Conservation (phyloP, 2,329 filamentous ascomycete genomes). For the Diaporthe destruens region DNA sequence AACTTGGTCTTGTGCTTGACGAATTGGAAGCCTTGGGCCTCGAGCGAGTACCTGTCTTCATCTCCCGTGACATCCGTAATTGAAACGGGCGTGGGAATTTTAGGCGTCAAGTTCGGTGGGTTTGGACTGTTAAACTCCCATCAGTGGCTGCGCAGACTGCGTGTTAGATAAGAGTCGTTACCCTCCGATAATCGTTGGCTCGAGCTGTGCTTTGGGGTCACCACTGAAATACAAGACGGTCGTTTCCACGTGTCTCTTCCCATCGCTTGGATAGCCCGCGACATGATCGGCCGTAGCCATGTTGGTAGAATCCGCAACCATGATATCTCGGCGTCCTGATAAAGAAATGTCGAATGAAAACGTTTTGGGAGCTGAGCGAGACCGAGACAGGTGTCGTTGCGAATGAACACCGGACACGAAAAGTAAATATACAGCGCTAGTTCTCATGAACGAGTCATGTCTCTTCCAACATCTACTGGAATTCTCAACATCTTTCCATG, state of each 20-base stretch:
- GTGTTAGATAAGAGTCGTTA: not conserved
- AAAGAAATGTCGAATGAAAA: not conserved
- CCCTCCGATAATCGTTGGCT: slow-evolving; percentile 15
- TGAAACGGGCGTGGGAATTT: slow-evolving; percentile 1
- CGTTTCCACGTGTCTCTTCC: not conserved
- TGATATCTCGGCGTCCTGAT: not conserved
- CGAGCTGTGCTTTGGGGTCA: slow-evolving; percentile 11
- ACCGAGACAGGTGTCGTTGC: no score
- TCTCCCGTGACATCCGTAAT: slow-evolving; percentile 32
- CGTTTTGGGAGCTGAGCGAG: not conserved
- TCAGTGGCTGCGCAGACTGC: not conserved
- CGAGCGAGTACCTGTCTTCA: slow-evolving; percentile 20
- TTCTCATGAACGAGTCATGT: slow-evolving; percentile 13
- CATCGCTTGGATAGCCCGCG: not conserved
- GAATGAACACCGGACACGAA: not conserved
- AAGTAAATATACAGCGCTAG: not conserved
- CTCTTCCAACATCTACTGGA: slow-evolving; percentile 7
- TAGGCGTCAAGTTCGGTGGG: slow-evolving; percentile 23
- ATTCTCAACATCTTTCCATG: not conserved
- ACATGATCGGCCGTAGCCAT: not conserved
- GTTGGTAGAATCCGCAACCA: slow-evolving; percentile 13
- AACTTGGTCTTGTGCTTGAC: slow-evolving; percentile 28
- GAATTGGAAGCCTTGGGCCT: slow-evolving; percentile 27
- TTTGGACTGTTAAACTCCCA: not conserved
- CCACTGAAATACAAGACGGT: slow-evolving; percentile 17